These are phyloP conservation scores for Castanea sativa DNA, from an alignment of 306 rosid species.

Conservation along the genomic window DNA sequence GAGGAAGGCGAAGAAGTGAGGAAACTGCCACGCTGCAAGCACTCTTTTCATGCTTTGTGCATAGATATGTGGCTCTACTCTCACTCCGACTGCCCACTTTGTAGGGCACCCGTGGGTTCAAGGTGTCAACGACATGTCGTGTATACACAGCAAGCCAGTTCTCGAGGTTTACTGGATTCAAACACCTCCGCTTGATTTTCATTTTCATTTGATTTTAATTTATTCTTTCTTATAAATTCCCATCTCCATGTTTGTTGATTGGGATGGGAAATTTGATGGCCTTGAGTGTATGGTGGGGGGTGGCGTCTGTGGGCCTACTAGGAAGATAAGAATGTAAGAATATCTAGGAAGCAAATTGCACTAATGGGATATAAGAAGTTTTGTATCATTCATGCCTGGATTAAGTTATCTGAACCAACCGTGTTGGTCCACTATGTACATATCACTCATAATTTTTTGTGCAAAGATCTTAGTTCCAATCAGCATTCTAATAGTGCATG, in stretches of 20 bases:
- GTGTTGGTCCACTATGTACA: not conserved
- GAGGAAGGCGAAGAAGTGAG: slow-evolving; percentile 91
- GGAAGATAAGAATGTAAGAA: not conserved
- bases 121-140: slow-evolving; percentile 13
- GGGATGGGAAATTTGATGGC: not conserved
- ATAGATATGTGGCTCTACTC: slow-evolving; percentile 95
- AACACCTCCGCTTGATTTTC: slow-evolving; percentile 3
- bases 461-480: not conserved
- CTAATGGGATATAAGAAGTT: not conserved
- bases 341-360: not conserved
- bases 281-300: not conserved
- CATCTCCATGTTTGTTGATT: not conserved
- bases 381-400: not conserved
- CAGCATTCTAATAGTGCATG: not conserved
- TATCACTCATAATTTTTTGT: not conserved
- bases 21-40: slow-evolving; percentile 72
- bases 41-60: slow-evolving; percentile 70
- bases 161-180: slow-evolving; percentile 25
- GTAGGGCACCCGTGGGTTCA: slow-evolving; percentile 54
- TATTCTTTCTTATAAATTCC: not conserved
- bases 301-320: not conserved
- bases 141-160: slow-evolving; percentile 28
- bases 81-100: slow-evolving; percentile 88
- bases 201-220: not conserved
- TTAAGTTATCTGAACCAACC: not conserved